Evolutionary conservation across 2,329 filamentous ascomycete genomes (phyloP).

Genomic region (Madurella mycetomatis): DNA sequence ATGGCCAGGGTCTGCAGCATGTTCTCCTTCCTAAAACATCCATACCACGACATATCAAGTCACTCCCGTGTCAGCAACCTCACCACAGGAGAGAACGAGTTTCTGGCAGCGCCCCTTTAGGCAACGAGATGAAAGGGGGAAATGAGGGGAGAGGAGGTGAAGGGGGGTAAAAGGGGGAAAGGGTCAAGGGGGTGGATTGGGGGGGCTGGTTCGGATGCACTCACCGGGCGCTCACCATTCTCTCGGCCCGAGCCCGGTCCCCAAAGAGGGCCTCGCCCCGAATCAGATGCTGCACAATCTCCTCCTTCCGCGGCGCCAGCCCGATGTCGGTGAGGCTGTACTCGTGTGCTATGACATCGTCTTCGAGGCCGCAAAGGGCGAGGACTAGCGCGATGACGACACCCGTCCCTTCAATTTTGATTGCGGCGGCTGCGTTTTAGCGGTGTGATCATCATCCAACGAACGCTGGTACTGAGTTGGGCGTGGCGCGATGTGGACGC

Average conservation of each 20-base stretch:
- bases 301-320: slow-evolving; percentile 48
- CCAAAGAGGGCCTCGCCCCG: slow-evolving; percentile 46
- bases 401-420: slow-evolving; percentile 48
- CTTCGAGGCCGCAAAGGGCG: slow-evolving; percentile 56
- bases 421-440: not conserved
- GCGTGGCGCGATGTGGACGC: not conserved
- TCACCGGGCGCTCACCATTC: slow-evolving; percentile 43
- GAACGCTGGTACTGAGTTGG: not conserved
- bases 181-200: slow-evolving; percentile 1
- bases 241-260: slow-evolving; percentile 40
- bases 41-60: not conserved
- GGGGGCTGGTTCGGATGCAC: slow-evolving; percentile 15
- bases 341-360: slow-evolving; percentile 59
- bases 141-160: slow-evolving; percentile 9
- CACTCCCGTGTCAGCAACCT: not conserved
- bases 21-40: slow-evolving; percentile 35
- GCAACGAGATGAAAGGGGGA: not conserved
- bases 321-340: slow-evolving; percentile 65
- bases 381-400: slow-evolving; percentile 64
- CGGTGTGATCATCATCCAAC: not conserved
- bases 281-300: slow-evolving; percentile 48
- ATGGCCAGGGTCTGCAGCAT: slow-evolving; percentile 49
- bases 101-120: not conserved
- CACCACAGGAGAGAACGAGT: not conserved
- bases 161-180: slow-evolving; percentile 11